Evolutionary conservation across 78 protist genomes (phyloP), one percentile per base, ranked within the genome.

Genomic region (Dictyostelium brefeldianum): DNA sequence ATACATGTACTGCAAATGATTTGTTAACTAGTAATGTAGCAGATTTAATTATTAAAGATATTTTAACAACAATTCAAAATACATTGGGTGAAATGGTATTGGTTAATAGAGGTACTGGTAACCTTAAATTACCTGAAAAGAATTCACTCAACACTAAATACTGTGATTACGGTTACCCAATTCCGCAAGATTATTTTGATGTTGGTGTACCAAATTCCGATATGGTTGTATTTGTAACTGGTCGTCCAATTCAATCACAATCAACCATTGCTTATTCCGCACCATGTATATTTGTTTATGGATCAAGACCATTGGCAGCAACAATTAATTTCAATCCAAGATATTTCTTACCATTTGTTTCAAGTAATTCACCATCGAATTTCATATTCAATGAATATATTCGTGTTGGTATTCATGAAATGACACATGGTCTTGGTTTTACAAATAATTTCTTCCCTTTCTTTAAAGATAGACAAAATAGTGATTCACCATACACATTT

Each of bases 331-430:
- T 85, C 9, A 22, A 20, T 29, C 92, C 92, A 57, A 43, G 31
- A 22, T 85, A 64, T 20, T 85, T 85, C 22, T 7, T 5, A 47
- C 31, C 64, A n/a, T 62, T 64, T 22, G 22, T 77, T 69, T 64
- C 73, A 27, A 0, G 43, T 25, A 36, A 27, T 25, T 15, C 51
- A 25, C 57, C 73, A 70, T 8, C 20, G 18, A 27, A 59, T 51
- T 50, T 59, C 77, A 15, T 29, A 20, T 62, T 78, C 36, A 78
- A 53, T 46, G 78, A 74, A 64, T 85, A 31, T 77, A 50, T 77
- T 62, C 46, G 92, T 47, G 92, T 85, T 85, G 92, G 92, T 31
- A 64, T 85, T 54, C 92, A 85, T 50, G 92, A 85, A 64, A 64
- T 77, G 74, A 77, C 81, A 10, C 92, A 85, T 85, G 92, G 83